Percentiles rank a stretch among this genome's conserved stretches.
Evolutionary conservation across 2,329 filamentous ascomycete genomes (phyloP).

Genomic region (Beauveria caledonica): DNA sequence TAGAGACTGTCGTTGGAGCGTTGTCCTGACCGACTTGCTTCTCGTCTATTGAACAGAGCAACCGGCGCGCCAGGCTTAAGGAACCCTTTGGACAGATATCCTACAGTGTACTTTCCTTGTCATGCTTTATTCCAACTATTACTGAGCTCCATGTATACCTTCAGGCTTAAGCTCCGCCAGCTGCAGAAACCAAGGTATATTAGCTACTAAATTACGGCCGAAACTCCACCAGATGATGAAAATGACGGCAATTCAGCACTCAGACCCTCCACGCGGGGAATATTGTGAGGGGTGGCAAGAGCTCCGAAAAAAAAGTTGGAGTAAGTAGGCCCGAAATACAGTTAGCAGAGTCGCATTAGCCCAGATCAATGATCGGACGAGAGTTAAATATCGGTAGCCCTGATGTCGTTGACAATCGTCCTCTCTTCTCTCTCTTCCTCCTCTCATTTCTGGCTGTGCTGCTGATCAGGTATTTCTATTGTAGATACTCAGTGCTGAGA

Average conservation of each 20-base stretch:
- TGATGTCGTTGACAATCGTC: not conserved
- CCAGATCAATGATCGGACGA: not conserved
- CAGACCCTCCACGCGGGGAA: not conserved
- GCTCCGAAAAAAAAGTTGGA: not conserved
- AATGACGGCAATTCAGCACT: not conserved
- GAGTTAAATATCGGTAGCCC: constrained; percentile 5
- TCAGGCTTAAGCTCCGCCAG: not conserved
- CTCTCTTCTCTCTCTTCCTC: not conserved
- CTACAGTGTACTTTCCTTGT: no score
- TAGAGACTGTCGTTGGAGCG: no score
- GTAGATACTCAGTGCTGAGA: not conserved
- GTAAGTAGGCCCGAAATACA: not conserved
- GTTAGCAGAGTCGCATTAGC: not conserved
- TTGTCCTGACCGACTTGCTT: no score
- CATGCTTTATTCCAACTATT: no score
- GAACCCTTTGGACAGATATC: not conserved
- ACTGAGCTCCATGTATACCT: not conserved
- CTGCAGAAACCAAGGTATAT: not conserved
- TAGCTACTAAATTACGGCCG: not conserved
- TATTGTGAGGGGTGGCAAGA: not conserved
- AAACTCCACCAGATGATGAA: not conserved
- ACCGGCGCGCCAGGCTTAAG: not conserved
- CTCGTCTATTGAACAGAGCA: no score
- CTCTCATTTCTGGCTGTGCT: not conserved
- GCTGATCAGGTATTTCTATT: no score